A percentile compares a stretch with the other conserved stretches of the same genome.
Evolutionary conservation across 768 basidiomycete species (phyloP).

Genomic region (Lactifluus echinatus): DNA sequence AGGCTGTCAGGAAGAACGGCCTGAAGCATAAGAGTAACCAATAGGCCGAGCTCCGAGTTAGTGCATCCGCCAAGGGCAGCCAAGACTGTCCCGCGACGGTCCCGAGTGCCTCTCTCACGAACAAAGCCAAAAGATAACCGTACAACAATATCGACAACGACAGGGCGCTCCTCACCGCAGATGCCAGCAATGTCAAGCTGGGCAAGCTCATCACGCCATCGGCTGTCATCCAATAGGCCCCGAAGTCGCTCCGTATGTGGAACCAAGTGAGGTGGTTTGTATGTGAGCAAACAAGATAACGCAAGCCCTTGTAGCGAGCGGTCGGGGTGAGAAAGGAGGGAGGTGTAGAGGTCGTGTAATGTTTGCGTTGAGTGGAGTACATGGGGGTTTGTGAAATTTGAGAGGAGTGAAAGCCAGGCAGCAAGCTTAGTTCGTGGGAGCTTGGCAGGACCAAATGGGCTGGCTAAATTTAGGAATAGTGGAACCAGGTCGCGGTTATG

Average conservation of each 20-base stretch:
- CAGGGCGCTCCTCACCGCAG: conserved; percentile 45
- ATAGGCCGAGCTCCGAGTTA: conserved; percentile 60
- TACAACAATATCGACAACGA: conserved; percentile 60
- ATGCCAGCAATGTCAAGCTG: conserved; percentile 57
- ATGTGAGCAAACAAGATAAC: conserved; percentile 72
- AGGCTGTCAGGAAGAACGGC: conserved; percentile 38
- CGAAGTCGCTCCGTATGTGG: conserved; percentile 57
- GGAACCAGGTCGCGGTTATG: conserved; percentile 86
- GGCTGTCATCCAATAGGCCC: conserved; percentile 69
- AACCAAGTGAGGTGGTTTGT: conserved; percentile 54
- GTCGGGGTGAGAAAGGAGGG: conserved; percentile 82
- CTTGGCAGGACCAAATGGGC: conserved; percentile 32
- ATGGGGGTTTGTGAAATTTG: conserved; percentile 91
- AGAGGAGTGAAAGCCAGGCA: conserved; percentile 77
- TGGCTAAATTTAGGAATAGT: conserved; percentile 53
- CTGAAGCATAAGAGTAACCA: conserved; percentile 83
- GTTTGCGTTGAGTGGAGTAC: conserved; percentile 62
- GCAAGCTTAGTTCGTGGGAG: conserved; percentile 54
- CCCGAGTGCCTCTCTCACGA: conserved; percentile 65
- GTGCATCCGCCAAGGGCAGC: conserved; percentile 59
- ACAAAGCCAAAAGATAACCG: conserved; percentile 83
- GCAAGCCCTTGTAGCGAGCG: conserved; percentile 65
- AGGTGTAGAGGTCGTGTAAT: conserved; percentile 56
- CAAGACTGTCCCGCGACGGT: conserved; percentile 69
- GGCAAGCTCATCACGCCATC: conserved; percentile 84